These are phyloP conservation scores for Komagataella ulmi DNA, from an alignment of 805 yeast species.

Conservation along the genomic window DNA sequence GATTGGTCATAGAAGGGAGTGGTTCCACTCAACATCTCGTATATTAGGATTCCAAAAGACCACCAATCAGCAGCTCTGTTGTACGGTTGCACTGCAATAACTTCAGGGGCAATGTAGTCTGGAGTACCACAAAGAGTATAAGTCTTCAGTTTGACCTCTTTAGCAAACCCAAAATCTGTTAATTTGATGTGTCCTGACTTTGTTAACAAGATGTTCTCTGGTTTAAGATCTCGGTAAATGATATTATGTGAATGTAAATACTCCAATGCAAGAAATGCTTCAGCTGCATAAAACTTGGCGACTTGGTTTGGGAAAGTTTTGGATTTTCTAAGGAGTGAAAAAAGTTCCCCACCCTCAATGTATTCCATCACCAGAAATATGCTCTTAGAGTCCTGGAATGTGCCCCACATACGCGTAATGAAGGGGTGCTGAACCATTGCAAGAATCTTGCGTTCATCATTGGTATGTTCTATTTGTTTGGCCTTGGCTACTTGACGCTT, in stretches of 20 bases:
- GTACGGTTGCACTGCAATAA: conserved; percentile 50
- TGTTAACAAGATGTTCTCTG: conserved; percentile 45
- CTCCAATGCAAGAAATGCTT: conserved; percentile 43
- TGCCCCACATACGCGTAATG: conserved; percentile 55
- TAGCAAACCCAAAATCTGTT: conserved; percentile 53
- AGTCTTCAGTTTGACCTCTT: conserved; percentile 45
- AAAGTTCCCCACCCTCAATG: conserved; percentile 52
- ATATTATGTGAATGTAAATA: conserved; percentile 46
- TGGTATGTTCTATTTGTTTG: conserved; percentile 54
- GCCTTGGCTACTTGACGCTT: conserved; percentile 44
- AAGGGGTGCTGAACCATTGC: conserved; percentile 48
- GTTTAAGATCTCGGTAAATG: conserved; percentile 47
- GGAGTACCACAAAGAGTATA: conserved; percentile 56
- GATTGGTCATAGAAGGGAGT: conserved; percentile 53
- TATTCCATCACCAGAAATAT: conserved; percentile 54
- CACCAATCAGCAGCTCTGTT: conserved; percentile 56
- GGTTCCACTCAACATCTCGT: conserved; percentile 49
- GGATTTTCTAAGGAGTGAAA: conserved; percentile 40
- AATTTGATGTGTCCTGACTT: conserved; percentile 47
- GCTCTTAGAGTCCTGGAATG: conserved; percentile 43
- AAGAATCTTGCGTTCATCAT: conserved; percentile 47
- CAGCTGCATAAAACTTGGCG: conserved; percentile 53
- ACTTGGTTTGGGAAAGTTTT: conserved; percentile 51
- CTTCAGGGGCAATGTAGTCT: conserved; percentile 54
- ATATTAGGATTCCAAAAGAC: conserved; percentile 47